These are phyloP conservation scores for Helenozyma rhizophorensis DNA, from an alignment of 805 yeast genomes.

Conservation along the genomic window DNA sequence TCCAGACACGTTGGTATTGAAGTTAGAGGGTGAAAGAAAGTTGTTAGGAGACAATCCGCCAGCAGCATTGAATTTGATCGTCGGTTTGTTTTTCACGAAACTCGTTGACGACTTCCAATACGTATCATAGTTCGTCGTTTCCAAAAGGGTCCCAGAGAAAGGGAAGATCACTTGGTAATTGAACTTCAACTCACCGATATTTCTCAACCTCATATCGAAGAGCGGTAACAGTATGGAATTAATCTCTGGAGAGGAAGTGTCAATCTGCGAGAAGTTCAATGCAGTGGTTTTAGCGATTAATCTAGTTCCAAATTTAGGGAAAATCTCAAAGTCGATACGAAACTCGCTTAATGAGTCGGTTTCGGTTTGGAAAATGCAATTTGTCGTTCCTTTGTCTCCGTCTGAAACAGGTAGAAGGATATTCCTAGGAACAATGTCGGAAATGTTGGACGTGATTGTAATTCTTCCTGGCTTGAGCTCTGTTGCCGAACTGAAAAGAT, in stretches of 20 bases:
- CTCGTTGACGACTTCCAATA: slow-evolving; percentile 90
- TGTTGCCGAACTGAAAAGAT: slow-evolving; percentile 38
- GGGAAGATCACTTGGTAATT: slow-evolving; percentile 83
- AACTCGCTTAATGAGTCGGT: slow-evolving; percentile 59
- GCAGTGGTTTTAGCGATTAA: slow-evolving; percentile 87
- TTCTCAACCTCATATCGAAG: slow-evolving; percentile 73
- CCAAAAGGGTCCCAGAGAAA: slow-evolving; percentile 78
- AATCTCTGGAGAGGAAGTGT: slow-evolving; percentile 37
- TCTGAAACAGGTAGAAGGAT: slow-evolving; percentile 74
- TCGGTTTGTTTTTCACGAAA: slow-evolving; percentile 32
- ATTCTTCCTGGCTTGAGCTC: slow-evolving; percentile 70
- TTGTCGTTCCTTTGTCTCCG: slow-evolving; percentile 40
- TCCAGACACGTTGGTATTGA: slow-evolving; percentile 10
- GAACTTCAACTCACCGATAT: slow-evolving; percentile 76
- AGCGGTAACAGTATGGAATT: slow-evolving; percentile 58
- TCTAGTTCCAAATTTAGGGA: slow-evolving; percentile 92
- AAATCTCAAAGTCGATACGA: slow-evolving; percentile 80
- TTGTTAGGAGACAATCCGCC: slow-evolving; percentile 40
- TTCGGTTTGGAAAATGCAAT: slow-evolving; percentile 81
- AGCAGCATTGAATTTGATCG: slow-evolving; percentile 29
- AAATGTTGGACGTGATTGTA: slow-evolving; percentile 69
- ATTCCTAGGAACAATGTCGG: slow-evolving; percentile 86
- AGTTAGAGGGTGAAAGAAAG: slow-evolving; percentile 33
- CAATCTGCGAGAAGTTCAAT: slow-evolving; percentile 46
- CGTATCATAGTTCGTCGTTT: slow-evolving; percentile 88